These are phyloP conservation scores for Cytospora piceicola DNA, from an alignment of 2,329 filamentous ascomycete species.

Conservation along the genomic window DNA sequence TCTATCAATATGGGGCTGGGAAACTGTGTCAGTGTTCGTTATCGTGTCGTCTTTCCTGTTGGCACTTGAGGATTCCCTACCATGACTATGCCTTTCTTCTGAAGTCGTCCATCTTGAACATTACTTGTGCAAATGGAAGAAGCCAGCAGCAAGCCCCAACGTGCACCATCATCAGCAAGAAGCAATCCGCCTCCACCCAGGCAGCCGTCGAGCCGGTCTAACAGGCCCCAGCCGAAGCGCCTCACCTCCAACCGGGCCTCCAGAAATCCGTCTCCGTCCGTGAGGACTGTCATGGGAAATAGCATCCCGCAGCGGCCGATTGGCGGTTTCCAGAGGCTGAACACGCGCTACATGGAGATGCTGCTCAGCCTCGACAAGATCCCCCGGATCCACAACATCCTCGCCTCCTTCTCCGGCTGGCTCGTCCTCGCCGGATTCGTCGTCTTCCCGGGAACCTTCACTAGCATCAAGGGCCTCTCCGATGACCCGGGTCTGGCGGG, in stretches of 20 bases:
- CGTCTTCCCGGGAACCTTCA: constrained; percentile 57
- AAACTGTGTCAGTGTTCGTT: background rate
- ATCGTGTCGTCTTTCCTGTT: background rate
- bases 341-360: constrained; percentile 48
- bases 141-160: background rate
- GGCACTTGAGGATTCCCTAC: too few species aligned
- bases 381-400: constrained; percentile 50
- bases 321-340: constrained; percentile 15
- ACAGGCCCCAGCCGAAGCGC: background rate
- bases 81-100: background rate
- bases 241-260: constrained; percentile 4
- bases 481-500: constrained; percentile 1
- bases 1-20: background rate
- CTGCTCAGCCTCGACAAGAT: constrained; percentile 51
- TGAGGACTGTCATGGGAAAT: background rate
- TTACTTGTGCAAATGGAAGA: background rate
- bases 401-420: constrained; percentile 50
- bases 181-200: constrained; percentile 11
- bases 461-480: constrained; percentile 36
- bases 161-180: constrained; percentile 11
- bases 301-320: constrained; percentile 10
- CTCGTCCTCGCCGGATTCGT: constrained; percentile 57
- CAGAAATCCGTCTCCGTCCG: constrained; percentile 3
- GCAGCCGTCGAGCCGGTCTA: constrained; percentile 1
- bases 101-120: too few species aligned